These are phyloP conservation scores for Lachnellula suecica DNA, from an alignment of 2,329 filamentous ascomycete genomes.

Conservation along the genomic window DNA sequence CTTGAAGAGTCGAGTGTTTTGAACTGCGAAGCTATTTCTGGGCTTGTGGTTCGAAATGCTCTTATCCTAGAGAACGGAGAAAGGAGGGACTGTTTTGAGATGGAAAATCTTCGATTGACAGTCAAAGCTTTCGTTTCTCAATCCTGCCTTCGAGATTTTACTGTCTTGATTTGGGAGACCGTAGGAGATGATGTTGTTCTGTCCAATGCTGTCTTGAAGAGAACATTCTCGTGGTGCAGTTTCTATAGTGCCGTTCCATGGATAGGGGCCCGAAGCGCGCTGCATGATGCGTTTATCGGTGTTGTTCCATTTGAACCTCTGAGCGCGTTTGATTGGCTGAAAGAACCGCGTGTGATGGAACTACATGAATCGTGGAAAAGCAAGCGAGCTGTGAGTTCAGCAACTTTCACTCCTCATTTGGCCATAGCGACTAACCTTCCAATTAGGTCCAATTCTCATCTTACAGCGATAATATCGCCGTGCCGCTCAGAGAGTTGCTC, in stretches of 20 bases:
- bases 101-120: conserved; percentile 39
- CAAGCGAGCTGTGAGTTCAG: conserved; percentile 23
- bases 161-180: conserved; percentile 45
- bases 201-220: conserved; percentile 41
- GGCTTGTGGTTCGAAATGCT: conserved; percentile 42
- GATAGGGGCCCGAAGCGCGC: conserved; percentile 39
- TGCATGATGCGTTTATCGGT: conserved; percentile 36
- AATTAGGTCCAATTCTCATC: conserved; percentile 4
- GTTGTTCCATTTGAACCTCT: conserved; percentile 37
- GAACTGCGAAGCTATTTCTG: conserved; percentile 35
- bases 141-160: conserved; percentile 42
- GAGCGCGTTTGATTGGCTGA: conserved; percentile 46
- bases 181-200: conserved; percentile 37
- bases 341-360: conserved; percentile 43
- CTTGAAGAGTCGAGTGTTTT: conserved; percentile 36
- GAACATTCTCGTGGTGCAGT: conserved; percentile 44
- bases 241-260: conserved; percentile 45
- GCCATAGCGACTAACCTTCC: neutral
- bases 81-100: conserved; percentile 44
- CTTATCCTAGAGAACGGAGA: conserved; percentile 41
- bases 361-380: conserved; percentile 41
- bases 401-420: neutral
- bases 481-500: conserved; percentile 2
- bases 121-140: conserved; percentile 46
- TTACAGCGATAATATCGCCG: neutral